These are phyloP conservation scores for Zarea fungicola DNA, from an alignment of 2,329 filamentous ascomycete genomes.

Conservation along the genomic window DNA sequence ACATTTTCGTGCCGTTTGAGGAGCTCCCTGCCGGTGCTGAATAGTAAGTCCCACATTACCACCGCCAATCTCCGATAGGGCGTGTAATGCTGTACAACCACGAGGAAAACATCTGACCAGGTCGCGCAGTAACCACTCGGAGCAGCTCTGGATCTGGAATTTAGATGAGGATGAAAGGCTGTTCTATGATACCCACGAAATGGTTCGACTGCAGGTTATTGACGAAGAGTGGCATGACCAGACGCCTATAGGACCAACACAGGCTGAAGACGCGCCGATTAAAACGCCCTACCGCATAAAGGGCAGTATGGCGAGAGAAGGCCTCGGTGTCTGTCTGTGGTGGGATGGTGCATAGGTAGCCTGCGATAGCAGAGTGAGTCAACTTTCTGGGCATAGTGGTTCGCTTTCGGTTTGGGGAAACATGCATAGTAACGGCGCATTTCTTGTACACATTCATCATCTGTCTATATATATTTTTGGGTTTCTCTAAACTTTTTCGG, in stretches of 20 bases:
- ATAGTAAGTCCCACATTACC: slow-evolving; percentile 53
- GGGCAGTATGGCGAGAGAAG: slow-evolving; percentile 58
- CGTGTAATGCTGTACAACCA: not conserved
- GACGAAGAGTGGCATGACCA: slow-evolving; percentile 90
- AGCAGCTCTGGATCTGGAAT: slow-evolving; percentile 82
- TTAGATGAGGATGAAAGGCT: slow-evolving; percentile 62
- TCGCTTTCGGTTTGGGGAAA: slow-evolving; percentile 3
- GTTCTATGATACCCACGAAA: slow-evolving; percentile 86
- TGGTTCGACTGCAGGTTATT: slow-evolving; percentile 79
- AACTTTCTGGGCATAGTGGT: too few relatives aligned
- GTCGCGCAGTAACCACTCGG: slow-evolving; percentile 58
- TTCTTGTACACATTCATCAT: slow-evolving; percentile 21
- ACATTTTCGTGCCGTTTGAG: slow-evolving; percentile 73
- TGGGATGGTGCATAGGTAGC: slow-evolving; percentile 42
- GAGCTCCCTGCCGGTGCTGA: slow-evolving; percentile 70
- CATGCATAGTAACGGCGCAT: slow-evolving; percentile 15
- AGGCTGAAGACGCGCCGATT: slow-evolving; percentile 55
- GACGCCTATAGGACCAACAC: slow-evolving; percentile 61
- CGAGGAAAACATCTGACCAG: slow-evolving; percentile 25
- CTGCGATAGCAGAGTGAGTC: slow-evolving; percentile 7
- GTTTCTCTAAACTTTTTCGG: too few relatives aligned
- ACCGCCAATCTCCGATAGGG: not conserved
- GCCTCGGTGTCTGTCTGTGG: slow-evolving; percentile 59
- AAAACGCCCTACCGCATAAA: slow-evolving; percentile 68
- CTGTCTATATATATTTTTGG: slow-evolving; percentile 22